These are phyloP conservation scores for Pulveroboletus ravenelii DNA, from an alignment of 768 basidiomycete genomes.

Conservation along the genomic window DNA sequence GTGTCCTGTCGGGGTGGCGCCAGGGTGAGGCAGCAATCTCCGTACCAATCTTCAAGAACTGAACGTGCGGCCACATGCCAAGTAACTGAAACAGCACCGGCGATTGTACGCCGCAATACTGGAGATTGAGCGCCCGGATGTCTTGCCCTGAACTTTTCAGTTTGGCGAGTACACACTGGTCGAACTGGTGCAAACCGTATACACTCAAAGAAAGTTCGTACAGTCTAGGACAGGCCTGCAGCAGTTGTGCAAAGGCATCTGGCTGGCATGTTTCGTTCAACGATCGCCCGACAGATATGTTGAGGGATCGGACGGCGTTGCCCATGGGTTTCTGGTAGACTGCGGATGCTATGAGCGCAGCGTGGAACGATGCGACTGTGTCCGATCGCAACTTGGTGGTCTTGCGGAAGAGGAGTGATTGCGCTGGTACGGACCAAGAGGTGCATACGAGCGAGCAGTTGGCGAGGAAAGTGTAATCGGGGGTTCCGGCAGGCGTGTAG, in stretches of 20 bases:
- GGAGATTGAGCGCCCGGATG: constrained; percentile 33
- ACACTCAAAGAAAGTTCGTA: constrained; percentile 32
- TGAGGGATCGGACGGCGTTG: constrained; percentile 19
- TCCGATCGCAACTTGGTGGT: constrained; percentile 4
- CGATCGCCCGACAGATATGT: constrained; percentile 14
- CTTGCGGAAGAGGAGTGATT: constrained; percentile 27
- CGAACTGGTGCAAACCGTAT: constrained; percentile 27
- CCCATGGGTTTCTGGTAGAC: constrained; percentile 13
- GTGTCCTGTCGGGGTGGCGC: constrained; percentile 13
- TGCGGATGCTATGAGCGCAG: constrained; percentile 16
- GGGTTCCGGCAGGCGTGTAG: constrained; percentile 16
- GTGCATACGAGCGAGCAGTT: constrained; percentile 25
- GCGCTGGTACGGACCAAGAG: constrained; percentile 27
- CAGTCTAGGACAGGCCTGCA: constrained; percentile 29
- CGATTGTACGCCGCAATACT: constrained; percentile 37
- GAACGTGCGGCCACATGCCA: constrained; percentile 33
- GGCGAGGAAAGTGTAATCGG: constrained; percentile 18
- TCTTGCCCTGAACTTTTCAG: constrained; percentile 20
- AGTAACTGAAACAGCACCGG: constrained; percentile 42
- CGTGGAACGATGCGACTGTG: constrained; percentile 10
- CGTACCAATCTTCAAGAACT: constrained; percentile 35
- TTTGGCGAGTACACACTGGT: constrained; percentile 20
- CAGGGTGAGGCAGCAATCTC: constrained; percentile 37
- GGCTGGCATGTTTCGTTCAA: constrained; percentile 5
- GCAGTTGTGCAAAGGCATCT: constrained; percentile 8